These are phyloP conservation scores for Rhipidocladum racemiflorum DNA, from an alignment of 176 grass and related monocot genomes.

Conservation along the genomic window DNA sequence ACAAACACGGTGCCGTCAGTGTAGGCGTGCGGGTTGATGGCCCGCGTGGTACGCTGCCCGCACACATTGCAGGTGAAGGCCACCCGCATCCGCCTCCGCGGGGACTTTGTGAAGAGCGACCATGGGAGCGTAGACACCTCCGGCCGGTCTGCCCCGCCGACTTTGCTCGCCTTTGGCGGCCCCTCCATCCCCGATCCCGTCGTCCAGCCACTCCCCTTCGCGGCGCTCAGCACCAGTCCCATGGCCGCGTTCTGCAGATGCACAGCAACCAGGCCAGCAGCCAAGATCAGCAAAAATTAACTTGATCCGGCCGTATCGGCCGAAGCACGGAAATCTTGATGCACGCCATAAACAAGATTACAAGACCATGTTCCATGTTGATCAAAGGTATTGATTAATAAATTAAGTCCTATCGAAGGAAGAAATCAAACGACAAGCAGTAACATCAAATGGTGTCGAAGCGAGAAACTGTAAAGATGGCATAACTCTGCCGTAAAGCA, in stretches of 20 bases:
- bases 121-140: slow-evolving; percentile 74
- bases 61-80: slow-evolving; percentile 98
- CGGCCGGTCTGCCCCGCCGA: slow-evolving; percentile 25
- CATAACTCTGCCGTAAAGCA: neutral
- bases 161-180: slow-evolving; percentile 47
- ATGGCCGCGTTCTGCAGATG: slow-evolving; percentile 74
- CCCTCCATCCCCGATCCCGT: slow-evolving; percentile 97
- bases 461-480: neutral
- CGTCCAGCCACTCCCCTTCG: slow-evolving; percentile 88
- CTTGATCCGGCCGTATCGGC: neutral
- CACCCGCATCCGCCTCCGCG: slow-evolving; percentile 78
- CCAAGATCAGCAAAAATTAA: neutral
- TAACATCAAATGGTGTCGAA: neutral
- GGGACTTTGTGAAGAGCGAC: slow-evolving; percentile 94
- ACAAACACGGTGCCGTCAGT: slow-evolving; percentile 91
- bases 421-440: neutral
- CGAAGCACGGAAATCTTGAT: neutral
- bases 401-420: neutral
- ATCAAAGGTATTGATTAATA: too few relatives aligned
- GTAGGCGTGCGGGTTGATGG: slow-evolving; percentile 98
- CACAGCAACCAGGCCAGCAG: neutral
- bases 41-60: slow-evolving; percentile 78
- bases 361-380: too few relatives aligned
- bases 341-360: neutral
- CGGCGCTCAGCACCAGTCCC: slow-evolving; percentile 76